Percentiles rank a stretch among this genome's conserved stretches.
Evolutionary conservation across 179 eudicot species (phyloP).

Genomic region (Drosera spatulata): DNA sequence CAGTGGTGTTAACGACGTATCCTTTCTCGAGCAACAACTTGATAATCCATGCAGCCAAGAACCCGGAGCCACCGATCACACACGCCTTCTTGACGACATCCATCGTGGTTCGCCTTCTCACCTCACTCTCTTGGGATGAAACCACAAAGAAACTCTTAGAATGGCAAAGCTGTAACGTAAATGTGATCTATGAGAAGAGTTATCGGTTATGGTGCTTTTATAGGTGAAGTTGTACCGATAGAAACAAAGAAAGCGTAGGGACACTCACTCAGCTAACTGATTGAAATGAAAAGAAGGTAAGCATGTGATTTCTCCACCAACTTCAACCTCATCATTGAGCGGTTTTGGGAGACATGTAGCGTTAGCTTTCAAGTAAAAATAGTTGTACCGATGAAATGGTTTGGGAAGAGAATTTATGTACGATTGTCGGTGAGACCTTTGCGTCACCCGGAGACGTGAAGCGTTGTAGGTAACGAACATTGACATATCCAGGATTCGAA

Average conservation of each 20-base stretch:
- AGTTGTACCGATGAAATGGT: no score
- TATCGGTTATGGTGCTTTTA: not conserved
- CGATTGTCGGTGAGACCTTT: no score
- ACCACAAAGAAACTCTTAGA: not conserved
- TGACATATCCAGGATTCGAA: no score
- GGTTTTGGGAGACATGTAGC: no score
- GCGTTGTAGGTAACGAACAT: no score
- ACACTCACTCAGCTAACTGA: not conserved
- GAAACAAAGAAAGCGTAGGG: no score
- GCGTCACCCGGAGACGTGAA: no score
- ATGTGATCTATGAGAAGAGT: not conserved
- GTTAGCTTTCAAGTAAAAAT: no score
- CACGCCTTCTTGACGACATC: conserved; percentile 22
- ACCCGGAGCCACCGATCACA: conserved; percentile 62
- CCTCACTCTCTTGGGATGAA: not conserved
- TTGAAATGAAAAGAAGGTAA: not conserved
- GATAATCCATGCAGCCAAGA: conserved; percentile 41
- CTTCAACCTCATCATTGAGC: no score
- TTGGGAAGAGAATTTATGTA: no score
- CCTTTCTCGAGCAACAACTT: conserved; percentile 44
- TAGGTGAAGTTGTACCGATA: not conserved
- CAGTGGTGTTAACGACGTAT: conserved; percentile 56
- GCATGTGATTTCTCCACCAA: not conserved
- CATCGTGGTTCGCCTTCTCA: not conserved
- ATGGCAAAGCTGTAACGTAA: not conserved